Base-by-base conservation (phyloP, 495 filamentous ascomycete genomes). In the Aspergillus egyptiacus region DNA sequence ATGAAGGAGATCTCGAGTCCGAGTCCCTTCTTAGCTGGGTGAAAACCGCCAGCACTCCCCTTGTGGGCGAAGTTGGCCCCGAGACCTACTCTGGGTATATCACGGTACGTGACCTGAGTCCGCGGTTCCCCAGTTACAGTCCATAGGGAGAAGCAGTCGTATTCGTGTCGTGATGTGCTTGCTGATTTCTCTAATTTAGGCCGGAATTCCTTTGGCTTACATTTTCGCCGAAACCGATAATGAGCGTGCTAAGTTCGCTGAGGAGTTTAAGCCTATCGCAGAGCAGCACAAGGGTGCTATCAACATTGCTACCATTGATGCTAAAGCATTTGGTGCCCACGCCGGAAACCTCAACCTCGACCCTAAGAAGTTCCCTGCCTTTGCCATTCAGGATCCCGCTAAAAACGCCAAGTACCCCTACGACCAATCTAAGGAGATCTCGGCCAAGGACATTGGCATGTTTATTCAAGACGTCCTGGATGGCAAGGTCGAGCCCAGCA, bases 341-440 rank as follows among this genome's bases (percentile, higher is more conserved):
- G 93, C 87, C 52, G 82, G 80, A 57, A 99, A 99, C 78, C 80
- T 99, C 38, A 99, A 99, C 81, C 87, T 99, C 27, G 89, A 96
- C 75, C 78, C 86, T 48, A 85, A 87, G 72, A 86, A 86, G 64
- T 99, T 90, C 84, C 93, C 93, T 34, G 87, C 93, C 30, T 97
- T 99, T 69, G 93, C 91, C 60, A 97, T 99, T 71, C 93, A 99
- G 72, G 89, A 96, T 60, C 89, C 85, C 6, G 77, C 77, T 64
- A 97, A 96, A 81, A 96, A 96, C 75, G 81, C 86, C 73, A 99
- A 99, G 74, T 99, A 84, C 77, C 94, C 93, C 55, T 96, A 79
- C 63, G 86, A 91, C 68, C 89, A 95, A 72, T 76, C 79, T 50
- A 83, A 87, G 73, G 81, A 88, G 68, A 73, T 96, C 54, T 88